Percentiles rank a stretch among this genome's conserved stretches.
These are phyloP conservation scores for Pleurostoma richardsiae DNA, from an alignment of 2,329 filamentous ascomycete genomes.

Conservation along the genomic window DNA sequence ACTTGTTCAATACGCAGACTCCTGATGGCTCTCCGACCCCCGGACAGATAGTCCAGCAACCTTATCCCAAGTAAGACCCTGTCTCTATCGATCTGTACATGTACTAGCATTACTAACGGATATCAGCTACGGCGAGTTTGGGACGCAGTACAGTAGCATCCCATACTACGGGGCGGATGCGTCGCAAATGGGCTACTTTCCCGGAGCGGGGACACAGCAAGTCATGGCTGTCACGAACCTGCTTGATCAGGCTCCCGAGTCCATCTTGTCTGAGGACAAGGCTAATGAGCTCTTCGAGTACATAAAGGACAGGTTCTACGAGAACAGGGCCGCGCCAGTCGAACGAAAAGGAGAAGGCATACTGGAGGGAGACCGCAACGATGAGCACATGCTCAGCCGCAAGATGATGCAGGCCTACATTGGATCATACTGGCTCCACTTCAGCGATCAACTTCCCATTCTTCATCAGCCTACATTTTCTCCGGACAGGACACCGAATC, in stretches of 20 bases:
- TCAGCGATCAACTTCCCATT: conserved; percentile 91
- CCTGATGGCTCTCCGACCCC: conserved; percentile 45
- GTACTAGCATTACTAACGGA: conserved; percentile 14
- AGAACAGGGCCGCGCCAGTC: conserved; percentile 68
- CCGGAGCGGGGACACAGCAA: conserved; percentile 58
- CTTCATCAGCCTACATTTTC: conserved; percentile 92
- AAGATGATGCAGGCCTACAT: conserved; percentile 97
- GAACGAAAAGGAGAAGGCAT: conserved; percentile 72
- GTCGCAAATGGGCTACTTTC: conserved; percentile 49
- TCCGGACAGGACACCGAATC: conserved; percentile 77
- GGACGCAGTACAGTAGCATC: conserved; percentile 37
- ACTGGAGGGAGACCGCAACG: conserved; percentile 70
- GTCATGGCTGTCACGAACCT: conserved; percentile 88
- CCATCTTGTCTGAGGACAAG: conserved; percentile 81
- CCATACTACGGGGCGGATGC: conserved; percentile 45
- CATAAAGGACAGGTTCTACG: conserved; percentile 76
- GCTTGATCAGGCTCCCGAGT: conserved; percentile 75
- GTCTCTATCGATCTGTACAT: too few species aligned
- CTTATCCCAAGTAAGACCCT: conserved; percentile 36
- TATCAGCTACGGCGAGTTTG: conserved; percentile 47
- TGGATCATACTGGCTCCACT: conserved; percentile 89
- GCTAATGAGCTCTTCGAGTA: conserved; percentile 77
- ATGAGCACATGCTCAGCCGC: conserved; percentile 69
- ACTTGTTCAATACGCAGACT: conserved; percentile 69
- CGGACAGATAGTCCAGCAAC: conserved; percentile 37